A percentile compares a stretch with the other conserved stretches of the same genome.
These are phyloP conservation scores for Hylodesmum podocarpum DNA, from an alignment of 306 rosid genomes.

Conservation along the genomic window DNA sequence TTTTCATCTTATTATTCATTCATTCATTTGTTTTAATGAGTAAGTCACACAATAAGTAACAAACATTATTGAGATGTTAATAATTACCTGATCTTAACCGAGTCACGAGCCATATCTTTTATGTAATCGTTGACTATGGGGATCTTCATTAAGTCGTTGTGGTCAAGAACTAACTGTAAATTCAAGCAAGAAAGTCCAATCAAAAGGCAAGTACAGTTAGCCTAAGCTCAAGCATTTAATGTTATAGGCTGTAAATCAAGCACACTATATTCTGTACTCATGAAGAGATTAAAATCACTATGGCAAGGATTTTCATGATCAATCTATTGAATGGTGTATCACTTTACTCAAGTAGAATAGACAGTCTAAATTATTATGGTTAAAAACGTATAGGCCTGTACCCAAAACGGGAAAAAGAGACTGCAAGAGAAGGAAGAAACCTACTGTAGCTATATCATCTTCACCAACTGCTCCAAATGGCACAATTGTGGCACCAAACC, in stretches of 20 bases:
- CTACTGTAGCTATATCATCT: slow-evolving; percentile 78
- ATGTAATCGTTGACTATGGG: slow-evolving; percentile 51
- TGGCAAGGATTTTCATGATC: neutral
- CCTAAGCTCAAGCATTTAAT: slow-evolving; percentile 1
- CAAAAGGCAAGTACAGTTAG: slow-evolving; percentile 25
- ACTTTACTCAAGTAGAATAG: no score
- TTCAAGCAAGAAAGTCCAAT: slow-evolving; percentile 32
- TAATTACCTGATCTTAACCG: slow-evolving; percentile 55
- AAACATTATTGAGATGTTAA: neutral
- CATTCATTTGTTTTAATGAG: neutral
- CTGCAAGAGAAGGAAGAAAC: slow-evolving; percentile 34
- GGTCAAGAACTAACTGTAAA: slow-evolving; percentile 69
- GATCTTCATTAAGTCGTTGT: slow-evolving; percentile 68
- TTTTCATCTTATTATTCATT: no score
- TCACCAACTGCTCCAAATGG: slow-evolving; percentile 97
- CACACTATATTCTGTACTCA: slow-evolving; percentile 1
- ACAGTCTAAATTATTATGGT: neutral
- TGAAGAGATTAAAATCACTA: neutral
- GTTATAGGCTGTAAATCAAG: neutral
- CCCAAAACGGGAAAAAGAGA: neutral
- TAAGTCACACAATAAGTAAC: neutral
- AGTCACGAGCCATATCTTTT: slow-evolving; percentile 22
- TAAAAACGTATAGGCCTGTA: neutral
- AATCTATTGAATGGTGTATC: neutral
- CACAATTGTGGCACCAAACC: slow-evolving; percentile 88